Base-by-base conservation (phyloP, 495 filamentous ascomycete species). In the Xylaria acuta region DNA sequence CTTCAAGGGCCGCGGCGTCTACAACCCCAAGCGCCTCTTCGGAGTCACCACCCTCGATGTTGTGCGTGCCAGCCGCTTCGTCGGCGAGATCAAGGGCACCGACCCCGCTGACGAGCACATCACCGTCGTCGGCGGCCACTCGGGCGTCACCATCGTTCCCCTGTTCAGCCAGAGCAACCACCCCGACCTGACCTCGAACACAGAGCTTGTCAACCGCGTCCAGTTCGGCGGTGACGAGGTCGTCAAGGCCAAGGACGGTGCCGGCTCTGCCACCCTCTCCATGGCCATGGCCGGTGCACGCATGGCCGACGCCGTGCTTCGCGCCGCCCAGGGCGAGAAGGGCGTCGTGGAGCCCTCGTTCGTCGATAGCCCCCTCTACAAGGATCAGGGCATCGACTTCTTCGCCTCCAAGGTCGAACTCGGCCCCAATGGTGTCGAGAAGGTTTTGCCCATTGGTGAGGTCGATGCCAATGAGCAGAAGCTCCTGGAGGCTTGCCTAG, bases 191-290 rank as follows among this genome's bases (percentile, higher is more conserved):
- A 84, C 89, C 64, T 91, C 94, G 81, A 85, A 92, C 78, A 83
- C 88, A 78, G 89, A 88, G 59, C 94, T 97, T 72, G 87, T 98
- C 81, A 90, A 95, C 82, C 95, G 96, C 80, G 97, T 99, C 77
- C 96, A 99, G 86, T 99, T 98, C 84, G 96, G 96, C 83, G 96
- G 96, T 88, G 96, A 99, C 83, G 96, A 99, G 90, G 96, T 99
- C 74, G 96, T 99, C 83, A 91, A 97, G 89, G 96, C 96, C 82
- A 99, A 99, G 91, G 94, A 94, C 82, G 96, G 96, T 84, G 94
- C 95, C 78, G 96, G 96, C 75, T 98, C 97, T 72, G 96, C 96
- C 81, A 99, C 96, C 72, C 92, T 99, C 72, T 97, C 94, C 83
- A 99, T 99, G 96, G 96, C 96, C 76, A 96, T 97, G 89, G 96